A percentile compares a stretch with the other conserved stretches of the same genome.
These are phyloP conservation scores for Colletotrichum simmondsii DNA, from an alignment of 2,329 filamentous ascomycete genomes.

Conservation along the genomic window DNA sequence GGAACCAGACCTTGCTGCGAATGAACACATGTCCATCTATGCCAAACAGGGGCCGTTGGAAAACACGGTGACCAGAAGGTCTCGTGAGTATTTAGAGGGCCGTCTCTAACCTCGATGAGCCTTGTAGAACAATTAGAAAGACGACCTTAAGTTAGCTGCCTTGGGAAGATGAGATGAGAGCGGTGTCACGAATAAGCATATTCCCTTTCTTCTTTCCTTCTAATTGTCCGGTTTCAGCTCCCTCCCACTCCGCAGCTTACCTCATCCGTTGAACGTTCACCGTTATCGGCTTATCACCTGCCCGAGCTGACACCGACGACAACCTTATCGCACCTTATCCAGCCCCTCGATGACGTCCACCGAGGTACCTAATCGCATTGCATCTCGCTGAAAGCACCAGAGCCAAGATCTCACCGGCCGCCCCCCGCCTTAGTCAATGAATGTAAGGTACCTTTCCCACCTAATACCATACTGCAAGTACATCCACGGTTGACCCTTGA, in stretches of 20 bases:
- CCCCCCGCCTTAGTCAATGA: not conserved
- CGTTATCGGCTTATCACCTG: not conserved
- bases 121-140: not conserved
- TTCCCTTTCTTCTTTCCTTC: not conserved
- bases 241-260: not conserved
- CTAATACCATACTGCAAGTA: not conserved
- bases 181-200: not conserved
- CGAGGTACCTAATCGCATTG: not conserved
- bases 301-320: not conserved
- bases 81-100: not conserved
- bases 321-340: not conserved
- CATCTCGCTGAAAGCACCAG: not conserved
- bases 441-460: not conserved
- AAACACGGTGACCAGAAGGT: not conserved
- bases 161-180: not conserved
- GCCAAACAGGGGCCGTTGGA: not conserved
- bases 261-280: not conserved
- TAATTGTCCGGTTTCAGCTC: constrained; percentile 26
- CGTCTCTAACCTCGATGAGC: constrained; percentile 6
- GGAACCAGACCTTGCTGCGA: not conserved
- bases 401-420: constrained; percentile 19
- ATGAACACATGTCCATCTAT: not conserved
- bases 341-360: constrained; percentile 11
- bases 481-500: not conserved
- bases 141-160: no score